Percentiles rank a stretch among this genome's conserved stretches.
These are phyloP conservation scores for Ogataea haglerorum DNA, from an alignment of 805 yeast genomes.

Conservation along the genomic window DNA sequence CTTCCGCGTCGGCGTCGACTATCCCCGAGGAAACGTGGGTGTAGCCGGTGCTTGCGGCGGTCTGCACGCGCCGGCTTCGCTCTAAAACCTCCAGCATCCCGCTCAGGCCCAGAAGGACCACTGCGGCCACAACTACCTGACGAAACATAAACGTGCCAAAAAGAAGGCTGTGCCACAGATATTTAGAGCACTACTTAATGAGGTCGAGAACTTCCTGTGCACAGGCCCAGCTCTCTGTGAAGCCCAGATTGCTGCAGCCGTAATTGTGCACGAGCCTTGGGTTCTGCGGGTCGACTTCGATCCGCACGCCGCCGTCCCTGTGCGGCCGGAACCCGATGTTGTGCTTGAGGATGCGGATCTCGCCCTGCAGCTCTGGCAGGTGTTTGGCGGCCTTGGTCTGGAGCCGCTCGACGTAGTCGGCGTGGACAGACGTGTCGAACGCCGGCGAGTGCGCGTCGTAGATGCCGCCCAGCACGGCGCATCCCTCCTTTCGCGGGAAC, in stretches of 20 bases:
- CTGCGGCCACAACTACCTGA: conserved; percentile 1
- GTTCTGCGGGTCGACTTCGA: conserved; percentile 33
- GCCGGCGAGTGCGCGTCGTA: conserved; percentile 23
- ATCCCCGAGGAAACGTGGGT: not conserved
- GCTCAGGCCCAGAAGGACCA: conserved; percentile 1
- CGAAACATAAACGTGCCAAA: conserved; percentile 4
- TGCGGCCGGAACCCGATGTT: conserved; percentile 73
- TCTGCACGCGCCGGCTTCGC: not conserved
- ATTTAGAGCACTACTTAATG: not conserved
- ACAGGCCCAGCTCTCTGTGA: conserved; percentile 62
- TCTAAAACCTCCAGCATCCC: not conserved
- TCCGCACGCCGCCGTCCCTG: conserved; percentile 51
- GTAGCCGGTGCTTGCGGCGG: not conserved
- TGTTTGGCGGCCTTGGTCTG: conserved; percentile 41
- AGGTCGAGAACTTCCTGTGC: conserved; percentile 40
- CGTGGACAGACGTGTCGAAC: conserved; percentile 35
- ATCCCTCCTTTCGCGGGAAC: conserved; percentile 68
- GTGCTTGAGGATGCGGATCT: conserved; percentile 44
- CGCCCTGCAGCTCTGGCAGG: conserved; percentile 49
- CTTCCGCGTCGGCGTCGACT: conserved; percentile 27
- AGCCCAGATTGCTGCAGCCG: conserved; percentile 72
- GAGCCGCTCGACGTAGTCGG: conserved; percentile 47
- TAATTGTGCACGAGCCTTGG: conserved; percentile 51
- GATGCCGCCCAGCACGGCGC: conserved; percentile 59
- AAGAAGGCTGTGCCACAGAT: conserved; percentile 1